Evolutionary conservation across 2,329 filamentous ascomycete species (phyloP).

Genomic region (Bipolaris sorokiniana): DNA sequence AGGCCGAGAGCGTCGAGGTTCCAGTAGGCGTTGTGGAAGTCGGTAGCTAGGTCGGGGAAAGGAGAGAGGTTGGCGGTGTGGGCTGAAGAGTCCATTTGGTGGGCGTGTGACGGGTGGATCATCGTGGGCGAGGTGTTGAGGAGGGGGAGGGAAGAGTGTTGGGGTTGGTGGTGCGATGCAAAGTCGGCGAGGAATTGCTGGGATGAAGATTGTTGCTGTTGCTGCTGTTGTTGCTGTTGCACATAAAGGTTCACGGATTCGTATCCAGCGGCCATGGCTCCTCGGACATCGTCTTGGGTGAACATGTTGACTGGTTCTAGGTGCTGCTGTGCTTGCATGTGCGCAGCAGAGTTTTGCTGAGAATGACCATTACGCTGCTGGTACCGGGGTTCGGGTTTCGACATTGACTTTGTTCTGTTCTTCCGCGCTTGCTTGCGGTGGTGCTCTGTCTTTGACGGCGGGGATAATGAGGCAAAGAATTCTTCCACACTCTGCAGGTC

Average conservation of each 20-base stretch:
- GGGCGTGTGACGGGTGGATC: constrained; percentile 36
- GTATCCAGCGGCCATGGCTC: constrained; percentile 35
- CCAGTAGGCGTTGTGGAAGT: constrained; percentile 45
- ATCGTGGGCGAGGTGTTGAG: constrained; percentile 42
- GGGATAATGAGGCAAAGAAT: constrained; percentile 83
- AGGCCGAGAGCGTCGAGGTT: constrained; percentile 42
- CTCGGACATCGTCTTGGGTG: constrained; percentile 38
- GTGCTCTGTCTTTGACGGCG: constrained; percentile 57
- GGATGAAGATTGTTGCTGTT: constrained; percentile 30
- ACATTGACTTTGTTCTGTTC: constrained; percentile 47
- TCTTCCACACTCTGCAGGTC: constrained; percentile 94
- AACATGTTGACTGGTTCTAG: constrained; percentile 40
- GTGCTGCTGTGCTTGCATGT: constrained; percentile 39
- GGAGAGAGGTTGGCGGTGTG: constrained; percentile 25
- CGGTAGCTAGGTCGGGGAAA: constrained; percentile 42
- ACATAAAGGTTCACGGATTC: constrained; percentile 39
- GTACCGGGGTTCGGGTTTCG: constrained; percentile 33
- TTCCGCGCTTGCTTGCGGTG: constrained; percentile 60
- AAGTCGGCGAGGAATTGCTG: constrained; percentile 55
- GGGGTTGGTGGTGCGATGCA: constrained; percentile 45
- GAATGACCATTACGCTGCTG: constrained; percentile 29
- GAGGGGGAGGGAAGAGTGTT: constrained; percentile 48
- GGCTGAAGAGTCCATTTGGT: constrained; percentile 34
- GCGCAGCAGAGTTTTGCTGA: constrained; percentile 34
- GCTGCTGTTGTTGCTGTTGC: constrained; percentile 25